Evolutionary conservation across 352 stramenopile genomes (phyloP).

Genomic region (Phytopythium chamaehyphon): DNA sequence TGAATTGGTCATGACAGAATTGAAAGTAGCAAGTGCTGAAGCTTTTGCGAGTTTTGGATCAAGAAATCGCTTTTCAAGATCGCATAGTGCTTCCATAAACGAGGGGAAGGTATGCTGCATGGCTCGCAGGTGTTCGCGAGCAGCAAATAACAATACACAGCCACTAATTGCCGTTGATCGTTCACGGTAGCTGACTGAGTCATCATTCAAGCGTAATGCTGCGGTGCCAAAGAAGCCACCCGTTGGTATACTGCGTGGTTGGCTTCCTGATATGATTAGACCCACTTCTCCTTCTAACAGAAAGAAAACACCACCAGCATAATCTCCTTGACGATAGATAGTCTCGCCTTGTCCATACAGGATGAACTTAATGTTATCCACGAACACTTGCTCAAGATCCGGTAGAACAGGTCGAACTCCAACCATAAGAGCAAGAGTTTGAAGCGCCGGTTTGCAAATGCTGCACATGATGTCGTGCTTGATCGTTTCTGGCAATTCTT

Average conservation of each 20-base stretch:
- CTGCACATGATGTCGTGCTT: slow-evolving; percentile 58
- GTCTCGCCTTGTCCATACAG: slow-evolving; percentile 64
- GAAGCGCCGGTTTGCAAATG: slow-evolving; percentile 53
- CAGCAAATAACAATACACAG: slow-evolving; percentile 52
- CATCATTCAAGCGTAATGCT: slow-evolving; percentile 29
- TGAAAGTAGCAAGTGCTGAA: slow-evolving; percentile 15
- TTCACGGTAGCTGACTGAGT: slow-evolving; percentile 37
- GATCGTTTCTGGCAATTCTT: slow-evolving; percentile 53
- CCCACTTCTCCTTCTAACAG: slow-evolving; percentile 51
- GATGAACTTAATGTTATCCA: slow-evolving; percentile 66
- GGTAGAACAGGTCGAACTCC: slow-evolving; percentile 40
- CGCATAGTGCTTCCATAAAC: slow-evolving; percentile 24
- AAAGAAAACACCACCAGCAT: slow-evolving; percentile 51
- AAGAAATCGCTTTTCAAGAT: slow-evolving; percentile 44
- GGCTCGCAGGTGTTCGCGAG: slow-evolving; percentile 35
- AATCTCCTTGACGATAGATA: slow-evolving; percentile 63
- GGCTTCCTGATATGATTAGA: slow-evolving; percentile 28
- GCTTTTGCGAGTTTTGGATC: slow-evolving; percentile 51
- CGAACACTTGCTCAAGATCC: slow-evolving; percentile 47
- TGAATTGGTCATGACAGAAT: neutral
- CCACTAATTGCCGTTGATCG: slow-evolving; percentile 46
- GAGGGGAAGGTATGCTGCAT: slow-evolving; percentile 29
- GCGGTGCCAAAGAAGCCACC: slow-evolving; percentile 56
- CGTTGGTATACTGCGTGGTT: slow-evolving; percentile 33
- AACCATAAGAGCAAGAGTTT: slow-evolving; percentile 43